Base-by-base conservation (phyloP, 129 eudicot species). In the Flaveria brownii region DNA sequence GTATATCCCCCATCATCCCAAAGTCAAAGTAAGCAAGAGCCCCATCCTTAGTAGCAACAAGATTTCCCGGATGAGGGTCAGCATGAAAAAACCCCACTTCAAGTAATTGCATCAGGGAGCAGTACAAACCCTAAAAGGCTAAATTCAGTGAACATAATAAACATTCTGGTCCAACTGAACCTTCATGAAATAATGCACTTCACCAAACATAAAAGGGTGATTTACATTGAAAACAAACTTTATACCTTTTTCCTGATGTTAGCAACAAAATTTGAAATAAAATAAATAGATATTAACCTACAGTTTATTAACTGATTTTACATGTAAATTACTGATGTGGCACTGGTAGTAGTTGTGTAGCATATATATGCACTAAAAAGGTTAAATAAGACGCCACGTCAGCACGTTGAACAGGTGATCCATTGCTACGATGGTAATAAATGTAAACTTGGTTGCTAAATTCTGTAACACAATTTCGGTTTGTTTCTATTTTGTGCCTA, bases 1-100 rank as follows among this genome's bases (percentile, higher is more conserved):
- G 98, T 56, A 94, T 94, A 69, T 94, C 90, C 18, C 98, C 98
- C 98, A 94, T 94, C 98, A 94, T 94, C 61, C 98, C 98, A 23
- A 94, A 94, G 84, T 94, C 98, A 66, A 94, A 91, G 81, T 94
- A 94, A 78, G 93, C 98, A 84, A 94, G 96, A 49, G 90, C 82
- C 50, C 98, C 98, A 50, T 85, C 90, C 76, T 78, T 77, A n/a
- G 91, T 87, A 63, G 98, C 98, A 77, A 91, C 96, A 54, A 91
- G 96, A 71, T 93, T 93, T 56, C 97, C 97, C 7, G 98, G 98
- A 80, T 94, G 98, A 79, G 97, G 97, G 72, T 89, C 98, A 50
- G 97, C 98, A 84, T 93, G 98, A 78, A 93, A 90, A 74, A 88
- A 93, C 5, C 98, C 98, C 68, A 93, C 98, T 84, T 93, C 98